Conservation (phyloP, 495 filamentous ascomycete genomes). For the Penicillium lagena region DNA sequence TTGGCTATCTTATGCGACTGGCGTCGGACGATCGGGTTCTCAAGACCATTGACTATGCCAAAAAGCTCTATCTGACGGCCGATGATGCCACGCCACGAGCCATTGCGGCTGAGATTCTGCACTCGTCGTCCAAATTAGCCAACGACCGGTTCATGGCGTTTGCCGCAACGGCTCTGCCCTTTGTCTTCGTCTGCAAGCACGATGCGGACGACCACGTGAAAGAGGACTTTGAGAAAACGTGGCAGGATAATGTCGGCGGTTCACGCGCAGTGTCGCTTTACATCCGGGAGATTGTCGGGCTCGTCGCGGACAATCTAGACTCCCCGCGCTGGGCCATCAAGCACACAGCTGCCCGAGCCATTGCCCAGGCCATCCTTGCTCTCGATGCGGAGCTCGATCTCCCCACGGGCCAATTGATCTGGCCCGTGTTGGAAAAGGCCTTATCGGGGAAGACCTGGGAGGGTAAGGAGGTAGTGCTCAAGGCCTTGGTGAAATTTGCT, state of each 20-base stretch:
- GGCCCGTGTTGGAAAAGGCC: constrained; percentile 76
- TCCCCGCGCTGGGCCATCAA: constrained; percentile 84
- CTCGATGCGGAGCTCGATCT: constrained; percentile 51
- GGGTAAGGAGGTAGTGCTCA: constrained; percentile 85
- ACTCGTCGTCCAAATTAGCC: constrained; percentile 76
- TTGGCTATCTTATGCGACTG: constrained; percentile 77
- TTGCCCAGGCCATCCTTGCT: constrained; percentile 65
- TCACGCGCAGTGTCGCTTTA: constrained; percentile 75
- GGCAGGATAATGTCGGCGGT: constrained; percentile 85
- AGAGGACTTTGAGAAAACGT: constrained; percentile 71
- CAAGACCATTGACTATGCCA: constrained; percentile 57
- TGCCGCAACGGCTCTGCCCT: constrained; percentile 68
- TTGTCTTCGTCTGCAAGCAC: constrained; percentile 82
- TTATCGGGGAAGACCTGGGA: constrained; percentile 85
- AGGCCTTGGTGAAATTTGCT: constrained; percentile 74
- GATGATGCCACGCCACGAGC: constrained; percentile 69
- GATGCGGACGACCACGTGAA: constrained; percentile 72
- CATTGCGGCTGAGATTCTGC: constrained; percentile 70
- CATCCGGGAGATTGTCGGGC: constrained; percentile 67
- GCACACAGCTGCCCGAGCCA: constrained; percentile 74
- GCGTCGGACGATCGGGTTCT: constrained; percentile 64
- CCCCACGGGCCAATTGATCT: constrained; percentile 56
- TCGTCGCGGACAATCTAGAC: constrained; percentile 60
- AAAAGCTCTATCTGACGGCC: constrained; percentile 68
- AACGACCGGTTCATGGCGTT: constrained; percentile 80